Evolutionary conservation across 345 rosid species (phyloP), one percentile per base, ranked within the genome.

Genomic region (Arabis alpina): DNA sequence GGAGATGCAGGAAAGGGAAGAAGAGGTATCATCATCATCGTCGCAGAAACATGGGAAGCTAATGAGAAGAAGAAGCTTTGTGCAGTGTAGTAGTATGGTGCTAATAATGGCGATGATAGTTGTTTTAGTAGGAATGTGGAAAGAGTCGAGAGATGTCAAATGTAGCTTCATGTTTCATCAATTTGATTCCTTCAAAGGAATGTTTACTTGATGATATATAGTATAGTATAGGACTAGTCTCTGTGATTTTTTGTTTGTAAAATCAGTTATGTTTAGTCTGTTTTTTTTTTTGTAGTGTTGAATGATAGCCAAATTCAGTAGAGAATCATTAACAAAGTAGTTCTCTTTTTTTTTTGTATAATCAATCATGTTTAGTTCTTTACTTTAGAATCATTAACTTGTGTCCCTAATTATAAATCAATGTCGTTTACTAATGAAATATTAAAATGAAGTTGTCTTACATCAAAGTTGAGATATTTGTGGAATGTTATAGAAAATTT

Each of bases 141-240:
- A 68, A 62, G 79, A 62, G 59, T 68, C 54, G 0, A 68, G 36
- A 62, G 32, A 68, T 75, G 69, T 48, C 32, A 54, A 68, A 3
- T 68, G 53, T 75, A 62, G 32, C 54, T 62, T 68, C 70, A 37
- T 75, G 74, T 68, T 68, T 68, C 70, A 75, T 75, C 74, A 68
- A 12, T 61, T 67, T 4, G 64, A 68, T 75, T 68, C 70, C 24
- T 68, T 62, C 28, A 62, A 23, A 75, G 74, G 53, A 64, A 37
- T 68, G 40, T 68, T 75, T 52, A 60, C 13, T 34, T 66, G 50
- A 59, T 66, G n/a, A 58, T 57, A 40, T 37, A 41, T 40, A 30
- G 32, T 28, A 28, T 28, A 28, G 32, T 52, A 8, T 10, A 8
- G 27, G 6, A 4, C 14, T 15, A 23, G 32, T 48, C 60, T 73